A percentile compares a stretch with the other conserved stretches of the same genome.
Evolutionary conservation across 202 grass and related monocot species (phyloP).

Genomic region (Panicum hallii): DNA sequence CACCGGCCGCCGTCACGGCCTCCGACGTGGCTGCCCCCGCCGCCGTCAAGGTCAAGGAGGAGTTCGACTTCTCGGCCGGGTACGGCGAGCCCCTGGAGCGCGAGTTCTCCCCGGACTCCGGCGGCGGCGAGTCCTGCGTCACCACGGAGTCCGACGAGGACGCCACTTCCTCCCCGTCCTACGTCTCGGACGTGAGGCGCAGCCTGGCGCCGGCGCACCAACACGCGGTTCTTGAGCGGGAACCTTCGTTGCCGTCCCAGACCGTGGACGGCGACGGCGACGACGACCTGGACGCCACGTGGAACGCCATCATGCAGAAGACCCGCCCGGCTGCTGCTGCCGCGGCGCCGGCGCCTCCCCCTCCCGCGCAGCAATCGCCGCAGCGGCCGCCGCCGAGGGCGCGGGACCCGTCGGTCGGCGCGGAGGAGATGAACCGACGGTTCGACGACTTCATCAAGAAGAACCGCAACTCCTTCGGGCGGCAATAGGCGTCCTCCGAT

Average conservation of each 20-base stretch:
- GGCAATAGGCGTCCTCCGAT: conserved; percentile 32
- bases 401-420: conserved; percentile 46
- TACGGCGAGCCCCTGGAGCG: conserved; percentile 1
- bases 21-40: not conserved
- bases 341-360: not conserved
- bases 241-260: not conserved
- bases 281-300: conserved; percentile 80
- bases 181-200: conserved; percentile 14
- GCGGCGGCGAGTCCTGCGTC: conserved; percentile 66
- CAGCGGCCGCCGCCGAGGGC: conserved; percentile 6
- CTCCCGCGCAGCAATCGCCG: not conserved
- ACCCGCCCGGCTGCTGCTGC: conserved; percentile 32
- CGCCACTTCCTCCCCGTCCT: conserved; percentile 40
- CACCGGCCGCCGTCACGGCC: not conserved
- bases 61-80: not conserved
- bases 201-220: conserved; percentile 30
- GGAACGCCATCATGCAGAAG: conserved; percentile 76
- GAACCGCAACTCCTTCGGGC: conserved; percentile 66
- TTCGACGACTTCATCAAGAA: conserved; percentile 99
- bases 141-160: conserved; percentile 74
- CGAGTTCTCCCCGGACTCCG: conserved; percentile 51
- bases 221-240: conserved; percentile 5
- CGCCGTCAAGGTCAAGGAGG: conserved; percentile 26
- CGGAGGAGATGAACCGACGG: conserved; percentile 76
- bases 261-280: conserved; percentile 14